Evolutionary conservation across 1,284 basidiomycete species (phyloP), one percentile per base, ranked within the genome.

Genomic region (Stygiomarasmius scandens): DNA sequence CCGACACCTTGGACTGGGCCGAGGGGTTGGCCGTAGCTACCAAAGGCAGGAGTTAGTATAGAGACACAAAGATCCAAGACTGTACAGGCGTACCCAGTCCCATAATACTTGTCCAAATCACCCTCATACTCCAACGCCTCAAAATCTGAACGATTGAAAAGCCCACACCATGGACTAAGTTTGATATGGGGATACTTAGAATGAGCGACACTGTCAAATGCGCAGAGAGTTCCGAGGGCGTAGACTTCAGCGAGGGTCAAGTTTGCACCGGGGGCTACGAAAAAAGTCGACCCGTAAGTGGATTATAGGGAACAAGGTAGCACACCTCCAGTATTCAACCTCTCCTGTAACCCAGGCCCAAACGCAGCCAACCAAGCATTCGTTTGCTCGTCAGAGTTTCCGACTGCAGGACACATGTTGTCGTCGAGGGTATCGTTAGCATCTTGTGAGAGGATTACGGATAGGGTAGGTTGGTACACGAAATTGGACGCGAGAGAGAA

Each of bases 31-130:
- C 90, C 90, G 61, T 90, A 91, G n/a, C n/a, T n/a, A n/a, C n/a
- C n/a, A n/a, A n/a, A n/a, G n/a, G n/a, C n/a, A n/a, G n/a, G n/a
- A n/a, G n/a, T n/a, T n/a, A n/a, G n/a, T n/a, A n/a, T n/a, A n/a
- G n/a, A n/a, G n/a, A n/a, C n/a, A n/a, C n/a, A n/a, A n/a, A n/a
- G n/a, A n/a, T n/a, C n/a, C n/a, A n/a, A n/a, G n/a, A n/a, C n/a
- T n/a, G n/a, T n/a, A n/a, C n/a, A n/a, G n/a, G n/a, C n/a, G n/a
- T n/a, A n/a, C 86, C 85, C 91, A 54, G 78, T 90, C 49, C 74
- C 78, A 68, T 95, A 93, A 71, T 84, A 95, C 69, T 93, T 90
- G 66, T 85, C 82, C 9, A 95, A 71, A 67, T 95, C 92, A 3
- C 80, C 81, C 43, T 74, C 80, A 70, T 95, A 92, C 56, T 89